Evolutionary conservation across 257 asterid genomes (phyloP), one percentile per base, ranked within the genome.

Genomic region (Solanum pennellii): DNA sequence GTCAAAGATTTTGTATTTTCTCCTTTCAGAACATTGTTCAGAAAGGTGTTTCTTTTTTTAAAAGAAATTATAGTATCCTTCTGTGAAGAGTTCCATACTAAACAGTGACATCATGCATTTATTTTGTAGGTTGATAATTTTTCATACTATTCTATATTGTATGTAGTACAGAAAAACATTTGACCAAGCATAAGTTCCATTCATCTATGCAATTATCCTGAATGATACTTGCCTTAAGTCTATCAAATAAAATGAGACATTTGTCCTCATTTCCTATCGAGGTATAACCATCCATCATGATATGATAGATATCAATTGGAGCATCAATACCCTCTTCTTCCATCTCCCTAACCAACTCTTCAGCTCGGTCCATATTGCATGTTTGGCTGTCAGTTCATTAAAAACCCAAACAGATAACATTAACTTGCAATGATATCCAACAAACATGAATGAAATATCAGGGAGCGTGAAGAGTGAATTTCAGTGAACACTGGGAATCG

Each of bases 281-380:
- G 85, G 97, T 94, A 93, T 97, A 97, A 41, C 99, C 99, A 90
- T 97, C 99, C 98, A 97, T 95, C 99, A 97, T 96, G 69, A 95
- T 95, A 91, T 97, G 99, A 89, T 96, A 96, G 86, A 97, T 95
- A 91, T 93, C 97, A 86, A 97, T 88, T 52, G 97, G 92, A 87
- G 99, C 99, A 92, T 97, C 99, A 86, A 96, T 95, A 71, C 99
- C 99, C 85, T 92, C 92, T 92, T 93, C 98, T 93, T 97, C 99
- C 99, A 97, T 97, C 92, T 97, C 96, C 88, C 96, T 95, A 68
- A 97, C 96, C 94, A 96, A 93, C 75, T 92, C 97, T 94, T 96
- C 99, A 80, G 99, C 99, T 65, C 95, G 95, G 84, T 86, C 92
- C 91, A 97, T 89, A 91, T 92, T 89, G 88, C 93, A 84, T 35